These are phyloP conservation scores for Pichia californica DNA, from an alignment of 805 yeast genomes.

Conservation along the genomic window DNA sequence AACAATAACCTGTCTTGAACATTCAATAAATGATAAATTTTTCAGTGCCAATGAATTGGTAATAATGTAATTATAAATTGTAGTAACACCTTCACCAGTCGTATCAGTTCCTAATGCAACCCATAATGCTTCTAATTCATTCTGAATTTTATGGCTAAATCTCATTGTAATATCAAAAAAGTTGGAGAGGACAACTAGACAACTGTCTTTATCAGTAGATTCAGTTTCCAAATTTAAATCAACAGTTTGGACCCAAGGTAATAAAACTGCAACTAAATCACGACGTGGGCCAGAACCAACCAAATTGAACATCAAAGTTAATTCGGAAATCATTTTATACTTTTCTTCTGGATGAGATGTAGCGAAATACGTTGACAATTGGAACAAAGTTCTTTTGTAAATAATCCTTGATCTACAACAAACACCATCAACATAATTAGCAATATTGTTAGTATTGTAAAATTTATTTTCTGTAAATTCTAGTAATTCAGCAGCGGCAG, in stretches of 20 bases:
- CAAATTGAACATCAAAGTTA: constrained; percentile 61
- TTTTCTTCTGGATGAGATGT: constrained; percentile 51
- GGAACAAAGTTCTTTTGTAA: constrained; percentile 79
- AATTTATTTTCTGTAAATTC: constrained; percentile 56
- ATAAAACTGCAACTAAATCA: constrained; percentile 70
- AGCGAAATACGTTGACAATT: constrained; percentile 70
- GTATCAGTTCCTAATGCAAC: constrained; percentile 79
- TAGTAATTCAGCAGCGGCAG: constrained; percentile 66
- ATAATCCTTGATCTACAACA: constrained; percentile 74
- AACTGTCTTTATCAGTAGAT: constrained; percentile 27
- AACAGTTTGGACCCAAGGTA: constrained; percentile 91
- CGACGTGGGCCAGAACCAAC: constrained; percentile 56
- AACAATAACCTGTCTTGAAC: constrained; percentile 74
- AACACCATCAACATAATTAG: constrained; percentile 60
- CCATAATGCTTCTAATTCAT: constrained; percentile 94
- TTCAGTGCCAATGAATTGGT: constrained; percentile 62
- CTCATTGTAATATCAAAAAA: constrained; percentile 79
- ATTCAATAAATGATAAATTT: constrained; percentile 68
- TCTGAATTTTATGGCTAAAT: constrained; percentile 66
- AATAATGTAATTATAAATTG: constrained; percentile 64
- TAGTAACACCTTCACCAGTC: constrained; percentile 56
- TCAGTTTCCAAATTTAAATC: constrained; percentile 40
- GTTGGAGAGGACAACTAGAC: constrained; percentile 70
- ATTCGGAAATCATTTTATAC: constrained; percentile 58
- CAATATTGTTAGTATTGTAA: constrained; percentile 47